Conservation (phyloP, 202 grass and related monocot species). For the Hordeum pubiflorum region DNA sequence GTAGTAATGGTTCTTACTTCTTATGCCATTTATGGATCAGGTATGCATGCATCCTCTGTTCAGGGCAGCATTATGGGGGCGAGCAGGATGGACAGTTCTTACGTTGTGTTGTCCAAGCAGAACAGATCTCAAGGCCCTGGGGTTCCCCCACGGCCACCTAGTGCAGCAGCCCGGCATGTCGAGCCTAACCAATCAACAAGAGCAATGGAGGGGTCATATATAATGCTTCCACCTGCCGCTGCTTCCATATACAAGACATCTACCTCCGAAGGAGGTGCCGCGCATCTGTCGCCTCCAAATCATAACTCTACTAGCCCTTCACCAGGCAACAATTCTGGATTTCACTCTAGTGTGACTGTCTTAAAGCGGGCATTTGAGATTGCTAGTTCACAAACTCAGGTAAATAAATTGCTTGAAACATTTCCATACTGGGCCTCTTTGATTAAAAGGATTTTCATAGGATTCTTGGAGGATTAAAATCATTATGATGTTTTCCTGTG, state of each 20-base stretch:
- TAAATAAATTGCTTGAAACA: slow-evolving; percentile 25
- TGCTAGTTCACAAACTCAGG: slow-evolving; percentile 88
- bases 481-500: not conserved
- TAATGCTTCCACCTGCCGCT: slow-evolving; percentile 81
- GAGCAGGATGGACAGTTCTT: slow-evolving; percentile 87
- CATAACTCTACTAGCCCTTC: slow-evolving; percentile 33
- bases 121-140: slow-evolving; percentile 55
- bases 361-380: slow-evolving; percentile 95
- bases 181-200: slow-evolving; percentile 57
- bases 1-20: not conserved
- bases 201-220: slow-evolving; percentile 87
- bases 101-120: slow-evolving; percentile 73
- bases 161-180: slow-evolving; percentile 6
- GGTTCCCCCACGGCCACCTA: slow-evolving; percentile 51
- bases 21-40: slow-evolving; percentile 31
- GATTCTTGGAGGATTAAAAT: not conserved
- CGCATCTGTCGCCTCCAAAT: slow-evolving; percentile 25
- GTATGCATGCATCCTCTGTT: slow-evolving; percentile 65
- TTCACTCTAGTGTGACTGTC: slow-evolving; percentile 80
- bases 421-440: not conserved
- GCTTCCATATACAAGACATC: slow-evolving; percentile 73
- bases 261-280: slow-evolving; percentile 39
- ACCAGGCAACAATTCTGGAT: slow-evolving; percentile 59
- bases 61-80: slow-evolving; percentile 76
- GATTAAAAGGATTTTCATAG: not conserved